Evolutionary conservation across 2,329 filamentous ascomycete species (phyloP).

Genomic region (Pseudogymnoascus sp.): DNA sequence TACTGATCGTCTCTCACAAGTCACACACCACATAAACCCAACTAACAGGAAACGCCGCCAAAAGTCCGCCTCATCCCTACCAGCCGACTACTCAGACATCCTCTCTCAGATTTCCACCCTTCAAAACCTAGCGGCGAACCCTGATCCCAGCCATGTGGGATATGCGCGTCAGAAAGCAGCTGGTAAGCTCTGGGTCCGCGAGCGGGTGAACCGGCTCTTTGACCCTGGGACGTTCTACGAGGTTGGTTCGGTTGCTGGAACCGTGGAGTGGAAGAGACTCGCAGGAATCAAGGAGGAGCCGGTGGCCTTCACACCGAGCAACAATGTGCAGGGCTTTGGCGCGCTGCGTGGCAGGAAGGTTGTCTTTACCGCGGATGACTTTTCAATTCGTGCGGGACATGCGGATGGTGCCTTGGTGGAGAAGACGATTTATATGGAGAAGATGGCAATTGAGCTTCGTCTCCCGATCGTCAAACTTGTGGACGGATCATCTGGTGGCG

Average conservation of each 20-base stretch:
- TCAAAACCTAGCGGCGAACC: slow-evolving; percentile 44
- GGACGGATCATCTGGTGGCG: slow-evolving; percentile 55
- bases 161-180: slow-evolving; percentile 55
- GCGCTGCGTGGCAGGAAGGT: slow-evolving; percentile 44
- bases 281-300: slow-evolving; percentile 38
- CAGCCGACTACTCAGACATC: slow-evolving; percentile 54
- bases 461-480: slow-evolving; percentile 56
- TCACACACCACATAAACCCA: slow-evolving; percentile 22
- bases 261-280: slow-evolving; percentile 47
- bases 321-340: slow-evolving; percentile 55
- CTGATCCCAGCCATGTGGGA: slow-evolving; percentile 44
- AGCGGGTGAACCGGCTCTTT: slow-evolving; percentile 50
- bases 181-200: slow-evolving; percentile 58
- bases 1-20: slow-evolving; percentile 27
- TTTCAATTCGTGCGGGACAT: slow-evolving; percentile 54
- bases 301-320: slow-evolving; percentile 46
- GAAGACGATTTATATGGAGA: slow-evolving; percentile 55
- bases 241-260: slow-evolving; percentile 52
- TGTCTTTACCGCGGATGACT: slow-evolving; percentile 56
- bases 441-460: slow-evolving; percentile 47
- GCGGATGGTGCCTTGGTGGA: slow-evolving; percentile 50
- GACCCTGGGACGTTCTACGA: slow-evolving; percentile 49
- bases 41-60: slow-evolving; percentile 20
- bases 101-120: slow-evolving; percentile 47
- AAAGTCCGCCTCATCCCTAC: slow-evolving; percentile 31